A percentile compares a stretch with the other conserved stretches of the same genome.
Conservation (phyloP, 345 rosid genomes). For the Dovyalis caffra region DNA sequence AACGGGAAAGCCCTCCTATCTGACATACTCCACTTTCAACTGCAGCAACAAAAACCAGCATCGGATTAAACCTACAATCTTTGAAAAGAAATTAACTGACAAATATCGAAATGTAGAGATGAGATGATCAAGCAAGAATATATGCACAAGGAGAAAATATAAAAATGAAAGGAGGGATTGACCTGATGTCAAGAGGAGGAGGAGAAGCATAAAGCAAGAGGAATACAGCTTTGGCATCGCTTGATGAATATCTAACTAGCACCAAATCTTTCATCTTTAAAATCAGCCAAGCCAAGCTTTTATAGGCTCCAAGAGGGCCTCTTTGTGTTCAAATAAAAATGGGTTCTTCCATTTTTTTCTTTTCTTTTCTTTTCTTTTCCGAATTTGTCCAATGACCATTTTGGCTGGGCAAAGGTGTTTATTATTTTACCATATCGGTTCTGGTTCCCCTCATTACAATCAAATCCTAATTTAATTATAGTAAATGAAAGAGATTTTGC, state of each 20-base stretch:
- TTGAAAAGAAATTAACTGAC: too few species aligned
- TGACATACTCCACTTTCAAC: constrained; percentile 1
- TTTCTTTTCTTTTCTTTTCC: too few species aligned
- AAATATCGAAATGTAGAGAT: too few species aligned
- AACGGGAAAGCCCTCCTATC: neutral
- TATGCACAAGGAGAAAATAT: neutral
- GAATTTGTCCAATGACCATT: too few species aligned
- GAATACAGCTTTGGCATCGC: constrained; percentile 9
- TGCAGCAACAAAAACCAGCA: neutral
- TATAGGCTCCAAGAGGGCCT: neutral
- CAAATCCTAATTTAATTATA: too few species aligned
- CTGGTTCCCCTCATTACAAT: too few species aligned
- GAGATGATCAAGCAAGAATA: neutral
- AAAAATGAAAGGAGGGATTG: neutral
- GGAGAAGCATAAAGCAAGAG: constrained; percentile 9
- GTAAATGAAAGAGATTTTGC: too few species aligned
- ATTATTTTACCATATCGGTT: too few species aligned
- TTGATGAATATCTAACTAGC: neutral
- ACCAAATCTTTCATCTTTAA: neutral
- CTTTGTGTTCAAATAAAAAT: constrained; percentile 2
- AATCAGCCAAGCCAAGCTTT: neutral
- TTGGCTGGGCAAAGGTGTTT: too few species aligned
- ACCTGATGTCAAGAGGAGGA: constrained; percentile 10
- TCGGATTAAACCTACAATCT: neutral
- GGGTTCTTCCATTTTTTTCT: too few species aligned